Percentiles rank a stretch among this genome's conserved stretches.
These are phyloP conservation scores for Pestalotiopsis sp. DNA, from an alignment of 2,329 filamentous ascomycete species.

Conservation along the genomic window DNA sequence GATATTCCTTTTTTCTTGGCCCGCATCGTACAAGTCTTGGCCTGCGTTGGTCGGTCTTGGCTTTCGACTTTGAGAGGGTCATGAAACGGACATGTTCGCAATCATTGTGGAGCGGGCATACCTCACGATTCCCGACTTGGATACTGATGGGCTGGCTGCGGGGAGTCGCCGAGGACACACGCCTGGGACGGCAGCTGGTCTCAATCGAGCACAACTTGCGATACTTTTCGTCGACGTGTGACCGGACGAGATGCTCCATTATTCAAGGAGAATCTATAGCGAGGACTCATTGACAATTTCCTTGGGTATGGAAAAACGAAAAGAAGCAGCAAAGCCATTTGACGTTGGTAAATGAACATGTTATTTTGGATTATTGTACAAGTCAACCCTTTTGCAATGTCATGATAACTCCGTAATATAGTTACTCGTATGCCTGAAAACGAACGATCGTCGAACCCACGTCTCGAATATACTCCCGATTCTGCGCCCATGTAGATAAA, in stretches of 20 bases:
- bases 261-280: neutral
- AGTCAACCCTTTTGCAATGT: too few relatives aligned
- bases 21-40: neutral
- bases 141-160: neutral
- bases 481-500: neutral
- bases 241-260: neutral
- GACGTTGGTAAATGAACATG: too few relatives aligned
- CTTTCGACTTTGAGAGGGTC: neutral
- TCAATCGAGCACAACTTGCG: neutral
- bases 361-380: too few relatives aligned
- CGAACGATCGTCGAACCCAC: neutral
- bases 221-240: neutral
- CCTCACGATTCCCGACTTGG: neutral
- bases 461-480: neutral
- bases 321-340: too few relatives aligned
- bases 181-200: neutral
- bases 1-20: too few relatives aligned
- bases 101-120: neutral
- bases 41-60: neutral
- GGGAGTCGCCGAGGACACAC: neutral
- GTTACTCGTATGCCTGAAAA: neutral
- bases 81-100: neutral
- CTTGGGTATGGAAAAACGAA: neutral
- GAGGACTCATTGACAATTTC: neutral
- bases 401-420: too few relatives aligned